These are phyloP conservation scores for Botrytis byssoidea DNA, from an alignment of 2,329 filamentous ascomycete genomes.

Conservation along the genomic window DNA sequence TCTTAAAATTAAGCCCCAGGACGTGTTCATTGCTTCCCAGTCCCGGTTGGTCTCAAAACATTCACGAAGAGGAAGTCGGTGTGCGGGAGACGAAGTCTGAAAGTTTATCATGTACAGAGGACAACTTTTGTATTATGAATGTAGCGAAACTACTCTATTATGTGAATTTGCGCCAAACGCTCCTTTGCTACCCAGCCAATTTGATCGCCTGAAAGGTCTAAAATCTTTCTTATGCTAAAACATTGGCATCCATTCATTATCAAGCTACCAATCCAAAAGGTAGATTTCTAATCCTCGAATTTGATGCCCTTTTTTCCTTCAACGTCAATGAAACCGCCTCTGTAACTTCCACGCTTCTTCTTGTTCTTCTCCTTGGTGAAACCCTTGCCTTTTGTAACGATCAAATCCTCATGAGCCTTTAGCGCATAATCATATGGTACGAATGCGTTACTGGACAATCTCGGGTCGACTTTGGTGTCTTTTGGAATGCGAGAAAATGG, in stretches of 20 bases:
- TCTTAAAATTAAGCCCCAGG: neutral
- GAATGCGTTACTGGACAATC: conserved; percentile 76
- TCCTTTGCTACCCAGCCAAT: conserved; percentile 20
- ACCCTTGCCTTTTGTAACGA: conserved; percentile 89
- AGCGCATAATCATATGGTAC: conserved; percentile 84
- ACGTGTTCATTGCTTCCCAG: neutral
- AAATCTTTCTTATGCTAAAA: conserved; percentile 1
- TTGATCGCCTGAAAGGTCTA: neutral
- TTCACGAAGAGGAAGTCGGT: neutral
- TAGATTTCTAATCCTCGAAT: conserved; percentile 74
- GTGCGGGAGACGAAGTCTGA: neutral
- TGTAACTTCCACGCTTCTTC: conserved; percentile 88
- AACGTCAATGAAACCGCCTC: conserved; percentile 84
- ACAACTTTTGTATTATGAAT: conserved; percentile 20
- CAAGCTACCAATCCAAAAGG: neutral
- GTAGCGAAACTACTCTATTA: conserved; percentile 17
- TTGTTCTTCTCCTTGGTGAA: conserved; percentile 99
- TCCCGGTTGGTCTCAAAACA: neutral
- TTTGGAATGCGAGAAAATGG: conserved; percentile 77
- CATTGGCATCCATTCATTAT: neutral
- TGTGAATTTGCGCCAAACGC: conserved; percentile 17
- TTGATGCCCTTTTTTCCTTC: conserved; percentile 81
- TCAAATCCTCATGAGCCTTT: conserved; percentile 81
- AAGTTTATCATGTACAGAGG: neutral
- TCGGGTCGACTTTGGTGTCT: conserved; percentile 65